Conservation (phyloP, 1,284 basidiomycete genomes). For the Flammula alnicola region DNA sequence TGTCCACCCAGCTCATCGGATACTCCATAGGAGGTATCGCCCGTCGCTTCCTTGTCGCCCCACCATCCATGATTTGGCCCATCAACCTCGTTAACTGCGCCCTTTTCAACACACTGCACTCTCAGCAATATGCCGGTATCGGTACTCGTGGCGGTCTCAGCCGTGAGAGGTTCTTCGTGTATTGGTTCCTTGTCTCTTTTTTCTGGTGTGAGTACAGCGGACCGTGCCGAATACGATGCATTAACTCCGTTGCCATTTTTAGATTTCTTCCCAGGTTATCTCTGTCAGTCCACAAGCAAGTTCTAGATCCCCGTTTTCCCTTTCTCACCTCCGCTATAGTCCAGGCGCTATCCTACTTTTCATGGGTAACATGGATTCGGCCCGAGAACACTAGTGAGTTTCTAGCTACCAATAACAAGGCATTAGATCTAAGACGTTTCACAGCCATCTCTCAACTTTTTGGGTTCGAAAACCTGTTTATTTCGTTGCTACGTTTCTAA, state of each 20-base stretch:
- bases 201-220: conserved; percentile 57
- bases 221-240: conserved; percentile 44
- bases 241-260: conserved; percentile 46
- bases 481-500: not conserved
- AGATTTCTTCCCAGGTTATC: conserved; percentile 70
- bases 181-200: conserved; percentile 50
- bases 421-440: not conserved
- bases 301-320: not conserved
- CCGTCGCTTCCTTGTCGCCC: conserved; percentile 69
- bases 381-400: conserved; percentile 40
- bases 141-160: conserved; percentile 70
- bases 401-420: not conserved
- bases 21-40: conserved; percentile 67
- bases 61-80: conserved; percentile 85
- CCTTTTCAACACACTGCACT: conserved; percentile 73
- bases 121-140: conserved; percentile 64
- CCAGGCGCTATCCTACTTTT: conserved; percentile 65
- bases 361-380: conserved; percentile 56
- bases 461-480: conserved; percentile 39
- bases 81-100: conserved; percentile 77
- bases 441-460: conserved; percentile 43
- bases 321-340: conserved; percentile 29
- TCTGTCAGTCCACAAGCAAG: conserved; percentile 40
- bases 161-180: conserved; percentile 66
- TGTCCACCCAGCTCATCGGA: conserved; percentile 71